Conservation (phyloP, 2,329 filamentous ascomycete species). For the Epicoccum sorghinum region DNA sequence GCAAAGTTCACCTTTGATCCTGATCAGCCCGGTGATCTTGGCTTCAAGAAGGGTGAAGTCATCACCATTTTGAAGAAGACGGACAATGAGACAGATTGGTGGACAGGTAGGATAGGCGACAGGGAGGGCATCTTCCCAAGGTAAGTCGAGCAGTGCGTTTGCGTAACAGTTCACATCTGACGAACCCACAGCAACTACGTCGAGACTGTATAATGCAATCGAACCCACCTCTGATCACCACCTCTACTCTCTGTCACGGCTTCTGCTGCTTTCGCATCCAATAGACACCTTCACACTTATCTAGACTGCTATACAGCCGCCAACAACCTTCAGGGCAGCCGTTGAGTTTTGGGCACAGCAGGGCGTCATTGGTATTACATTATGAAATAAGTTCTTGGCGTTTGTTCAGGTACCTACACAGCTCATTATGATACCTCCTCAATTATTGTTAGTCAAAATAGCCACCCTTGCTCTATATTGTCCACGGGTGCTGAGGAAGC, state of each 20-base stretch:
- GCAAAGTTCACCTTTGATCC: slow-evolving; percentile 94
- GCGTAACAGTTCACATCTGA: background rate
- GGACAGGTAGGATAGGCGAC: slow-evolving; percentile 88
- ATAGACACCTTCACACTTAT: slow-evolving; percentile 22
- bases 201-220: slow-evolving; percentile 37
- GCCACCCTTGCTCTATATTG: background rate
- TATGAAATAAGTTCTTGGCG: background rate
- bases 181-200: slow-evolving; percentile 47
- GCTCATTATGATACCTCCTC: background rate
- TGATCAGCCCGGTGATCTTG: slow-evolving; percentile 88
- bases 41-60: slow-evolving; percentile 96
- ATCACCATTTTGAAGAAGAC: slow-evolving; percentile 96
- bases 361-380: slow-evolving; percentile 16
- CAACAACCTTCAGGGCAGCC: background rate
- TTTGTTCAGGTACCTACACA: background rate
- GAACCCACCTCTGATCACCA: background rate
- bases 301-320: slow-evolving; percentile 16
- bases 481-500: background rate
- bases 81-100: slow-evolving; percentile 94
- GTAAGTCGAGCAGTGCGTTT: slow-evolving; percentile 46
- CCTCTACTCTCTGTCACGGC: slow-evolving; percentile 3
- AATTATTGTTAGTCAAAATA: background rate
- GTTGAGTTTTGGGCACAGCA: slow-evolving; percentile 18
- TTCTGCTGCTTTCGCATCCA: background rate
- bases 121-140: slow-evolving; percentile 93